A percentile compares a stretch with the other conserved stretches of the same genome.
phyloP scores from a whole-genome alignment of 2,329 filamentous ascomycete genomes.

The Calonectria hawksworthii region DNA sequence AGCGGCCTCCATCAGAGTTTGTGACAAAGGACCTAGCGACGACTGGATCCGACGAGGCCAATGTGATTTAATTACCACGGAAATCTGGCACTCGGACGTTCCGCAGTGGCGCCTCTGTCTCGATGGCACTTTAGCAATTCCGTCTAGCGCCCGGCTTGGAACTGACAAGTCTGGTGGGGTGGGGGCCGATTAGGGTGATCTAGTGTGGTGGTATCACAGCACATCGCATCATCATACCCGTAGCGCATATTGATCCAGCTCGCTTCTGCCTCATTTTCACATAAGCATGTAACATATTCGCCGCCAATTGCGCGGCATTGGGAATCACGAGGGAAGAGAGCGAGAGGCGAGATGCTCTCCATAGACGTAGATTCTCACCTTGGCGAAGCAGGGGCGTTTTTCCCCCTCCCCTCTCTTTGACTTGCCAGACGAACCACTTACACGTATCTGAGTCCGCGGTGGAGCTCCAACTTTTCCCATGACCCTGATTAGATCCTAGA shows the following conservation, averaged over 20 bases:
- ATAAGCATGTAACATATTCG: not conserved
- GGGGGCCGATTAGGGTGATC: slow-evolving; percentile 26
- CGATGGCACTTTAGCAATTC: slow-evolving; percentile 14
- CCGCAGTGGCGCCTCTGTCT: slow-evolving; percentile 2
- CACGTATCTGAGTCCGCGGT: slow-evolving; percentile 26
- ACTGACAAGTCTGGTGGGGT: slow-evolving; percentile 8
- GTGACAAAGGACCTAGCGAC: not conserved
- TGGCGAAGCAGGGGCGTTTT: not conserved
- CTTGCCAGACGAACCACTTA: slow-evolving; percentile 15
- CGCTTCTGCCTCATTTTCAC: slow-evolving; percentile 4
- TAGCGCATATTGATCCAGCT: slow-evolving; percentile 15
- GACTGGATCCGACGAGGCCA: not conserved
- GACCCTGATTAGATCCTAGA: slow-evolving; percentile 12
- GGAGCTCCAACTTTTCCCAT: slow-evolving; percentile 10
- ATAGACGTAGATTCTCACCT: not conserved
- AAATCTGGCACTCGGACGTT: not conserved
- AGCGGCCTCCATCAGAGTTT: slow-evolving; percentile 1
- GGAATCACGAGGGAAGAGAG: not conserved
- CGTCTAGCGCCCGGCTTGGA: slow-evolving; percentile 23
- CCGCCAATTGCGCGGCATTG: slow-evolving; percentile 6
- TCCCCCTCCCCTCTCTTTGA: not conserved
- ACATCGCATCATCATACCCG: slow-evolving; percentile 8
- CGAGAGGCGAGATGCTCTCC: not conserved
- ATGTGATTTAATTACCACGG: not conserved
- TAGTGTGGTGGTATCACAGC: slow-evolving; percentile 15